Conservation (phyloP, 176 grass and related monocot genomes). For the Hsuehochloa calcarea region DNA sequence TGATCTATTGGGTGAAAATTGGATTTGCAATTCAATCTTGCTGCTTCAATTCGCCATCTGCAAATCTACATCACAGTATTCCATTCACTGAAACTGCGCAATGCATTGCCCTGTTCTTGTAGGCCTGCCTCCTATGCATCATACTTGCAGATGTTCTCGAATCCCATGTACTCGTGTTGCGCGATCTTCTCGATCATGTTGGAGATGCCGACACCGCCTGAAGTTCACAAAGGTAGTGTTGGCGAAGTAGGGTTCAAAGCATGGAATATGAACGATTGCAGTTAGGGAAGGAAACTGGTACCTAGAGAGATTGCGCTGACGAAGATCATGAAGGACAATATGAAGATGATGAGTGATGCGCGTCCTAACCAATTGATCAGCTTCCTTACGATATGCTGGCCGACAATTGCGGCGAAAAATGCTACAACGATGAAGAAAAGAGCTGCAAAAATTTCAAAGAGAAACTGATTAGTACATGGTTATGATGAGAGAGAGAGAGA, state of each 20-base stretch:
- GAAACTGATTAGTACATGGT: neutral
- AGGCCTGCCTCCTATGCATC: neutral
- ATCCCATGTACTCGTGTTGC: constrained; percentile 66
- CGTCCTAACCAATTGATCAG: constrained; percentile 59
- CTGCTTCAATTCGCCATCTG: neutral
- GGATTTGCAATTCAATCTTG: neutral
- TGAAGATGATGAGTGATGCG: constrained; percentile 73
- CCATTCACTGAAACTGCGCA: neutral
- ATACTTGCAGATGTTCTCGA: constrained; percentile 57
- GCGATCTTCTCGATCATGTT: constrained; percentile 50
- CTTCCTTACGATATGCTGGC: constrained; percentile 50
- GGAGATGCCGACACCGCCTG: constrained; percentile 66
- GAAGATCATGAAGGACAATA: constrained; percentile 69
- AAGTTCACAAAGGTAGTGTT: neutral
- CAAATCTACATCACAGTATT: neutral
- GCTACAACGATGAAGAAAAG: constrained; percentile 47
- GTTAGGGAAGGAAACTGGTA: neutral
- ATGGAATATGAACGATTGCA: neutral
- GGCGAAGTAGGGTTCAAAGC: neutral
- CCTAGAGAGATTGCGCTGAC: constrained; percentile 55
- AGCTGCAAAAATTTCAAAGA: constrained; percentile 37
- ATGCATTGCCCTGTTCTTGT: neutral
- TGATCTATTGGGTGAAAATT: neutral
- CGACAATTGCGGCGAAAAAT: constrained; percentile 41
- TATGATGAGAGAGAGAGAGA: neutral